Base-by-base conservation (phyloP, 441 rosid species). In the Eutrema salsugineum region DNA sequence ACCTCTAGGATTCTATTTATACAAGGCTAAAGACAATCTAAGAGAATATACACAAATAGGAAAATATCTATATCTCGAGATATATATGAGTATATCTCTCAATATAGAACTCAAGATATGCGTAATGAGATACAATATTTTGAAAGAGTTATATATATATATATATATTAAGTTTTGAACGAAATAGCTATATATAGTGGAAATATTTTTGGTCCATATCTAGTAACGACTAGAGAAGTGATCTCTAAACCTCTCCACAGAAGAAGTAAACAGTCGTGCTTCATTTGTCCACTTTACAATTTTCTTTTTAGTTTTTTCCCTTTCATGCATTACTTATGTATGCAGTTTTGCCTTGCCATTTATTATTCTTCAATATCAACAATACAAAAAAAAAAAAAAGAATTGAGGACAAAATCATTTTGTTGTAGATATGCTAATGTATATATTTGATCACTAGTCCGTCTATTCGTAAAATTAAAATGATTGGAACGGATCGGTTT, bases 171-270 rank as follows among this genome's bases (percentile, higher is more conserved):
- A 14, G 3, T 53, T 50, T 53, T 28, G 58, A 28, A 53, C 6
- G 28, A 12, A 28, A 53, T 53, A 14, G 30, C 20, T 39, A 11
- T 38, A 51, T 51, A 27, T 2, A 53, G n/a, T 28, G 27, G 27
- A 22, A 22, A 1, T 1, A 49, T 28, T 16, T 49, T 60, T 50
- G 15, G 60, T 57, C 65, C 44, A 56, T 59, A 17, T 60, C 68
- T 43, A 63, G 44, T 53, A 63, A 72, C 39, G 56, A 72, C 43
- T 32, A 14, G 39, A 43, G 48, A 72, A 63, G 50, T 72, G 64
- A 63, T 63, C 55, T 63, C 68, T 72, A 54, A 51, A 62, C 70
- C 63, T 42, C 70, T 32, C 63, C 53, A 42, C 70, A 54, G 15
- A 33, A 54, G 63, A 22, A 53, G 44, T 43, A 54, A 63, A 72